Evolutionary conservation across 2,329 filamentous ascomycete species (phyloP).

Genomic region (Volutella citrinella): DNA sequence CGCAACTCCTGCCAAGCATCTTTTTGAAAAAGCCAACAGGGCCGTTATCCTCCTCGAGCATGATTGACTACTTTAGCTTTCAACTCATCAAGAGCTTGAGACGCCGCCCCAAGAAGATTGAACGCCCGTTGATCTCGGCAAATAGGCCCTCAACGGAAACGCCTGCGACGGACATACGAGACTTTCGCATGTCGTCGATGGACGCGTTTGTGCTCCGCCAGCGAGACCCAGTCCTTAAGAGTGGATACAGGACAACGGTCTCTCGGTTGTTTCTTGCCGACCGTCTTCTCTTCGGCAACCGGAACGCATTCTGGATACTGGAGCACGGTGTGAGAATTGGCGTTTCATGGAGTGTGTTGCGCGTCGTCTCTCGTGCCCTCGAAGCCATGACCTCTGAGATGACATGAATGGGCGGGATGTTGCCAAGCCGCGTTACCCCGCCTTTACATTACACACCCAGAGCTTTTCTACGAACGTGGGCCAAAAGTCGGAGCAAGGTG

Average conservation of each 20-base stretch:
- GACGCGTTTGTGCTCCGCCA: conserved; percentile 45
- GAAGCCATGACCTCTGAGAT: not conserved
- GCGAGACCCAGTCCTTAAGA: conserved; percentile 24
- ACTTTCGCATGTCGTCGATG: conserved; percentile 49
- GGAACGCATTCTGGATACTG: conserved; percentile 26
- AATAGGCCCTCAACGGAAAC: conserved; percentile 12
- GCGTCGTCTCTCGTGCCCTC: too few species aligned
- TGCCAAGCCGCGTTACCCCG: too few species aligned
- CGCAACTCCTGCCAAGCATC: conserved; percentile 47
- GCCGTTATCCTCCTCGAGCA: conserved; percentile 31
- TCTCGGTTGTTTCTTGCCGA: conserved; percentile 44
- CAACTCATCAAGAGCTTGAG: conserved; percentile 44
- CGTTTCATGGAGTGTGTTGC: too few species aligned
- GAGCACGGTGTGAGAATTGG: conserved; percentile 30
- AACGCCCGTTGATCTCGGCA: conserved; percentile 39
- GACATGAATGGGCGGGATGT: not conserved
- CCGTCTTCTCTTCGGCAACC: conserved; percentile 35
- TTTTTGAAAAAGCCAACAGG: conserved; percentile 39
- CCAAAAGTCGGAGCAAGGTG: too few species aligned
- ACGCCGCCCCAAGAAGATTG: conserved; percentile 38
- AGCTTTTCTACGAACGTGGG: too few species aligned
- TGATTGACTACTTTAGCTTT: conserved; percentile 40
- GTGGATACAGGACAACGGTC: conserved; percentile 36
- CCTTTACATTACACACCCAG: too few species aligned
- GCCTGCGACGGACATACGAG: conserved; percentile 38